phyloP scores from a whole-genome alignment of 2,329 filamentous ascomycete genomes.

The Dactylellina parvicollis region DNA sequence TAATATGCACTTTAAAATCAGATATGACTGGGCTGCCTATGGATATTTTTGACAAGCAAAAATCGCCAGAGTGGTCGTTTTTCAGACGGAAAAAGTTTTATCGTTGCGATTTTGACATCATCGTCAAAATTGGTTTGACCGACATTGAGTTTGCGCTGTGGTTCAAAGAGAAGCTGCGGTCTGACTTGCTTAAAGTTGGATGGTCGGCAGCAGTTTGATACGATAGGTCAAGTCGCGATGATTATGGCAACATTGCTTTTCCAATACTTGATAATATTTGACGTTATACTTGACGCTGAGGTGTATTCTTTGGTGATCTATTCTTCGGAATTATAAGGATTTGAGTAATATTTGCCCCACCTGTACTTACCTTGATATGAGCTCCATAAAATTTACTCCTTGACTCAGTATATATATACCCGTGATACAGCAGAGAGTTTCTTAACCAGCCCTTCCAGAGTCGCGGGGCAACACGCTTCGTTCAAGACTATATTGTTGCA shows the following conservation, averaged over 20 bases:
- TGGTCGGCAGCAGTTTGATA: not conserved
- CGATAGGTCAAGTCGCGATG: too few species aligned
- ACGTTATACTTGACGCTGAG: too few species aligned
- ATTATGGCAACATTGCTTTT: too few species aligned
- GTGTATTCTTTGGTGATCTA: too few species aligned
- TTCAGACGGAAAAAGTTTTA: constrained; percentile 5
- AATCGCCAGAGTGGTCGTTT: not conserved
- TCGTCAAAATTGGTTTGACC: constrained; percentile 1
- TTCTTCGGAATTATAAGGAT: too few species aligned
- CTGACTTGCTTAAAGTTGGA: not conserved
- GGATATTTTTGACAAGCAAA: constrained; percentile 7
- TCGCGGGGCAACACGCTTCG: not conserved
- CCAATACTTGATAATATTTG: too few species aligned
- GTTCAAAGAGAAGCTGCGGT: constrained; percentile 10
- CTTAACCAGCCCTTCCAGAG: not conserved
- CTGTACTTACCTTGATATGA: too few species aligned
- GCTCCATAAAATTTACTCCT: too few species aligned
- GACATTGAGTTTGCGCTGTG: constrained; percentile 14
- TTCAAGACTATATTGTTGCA: not conserved
- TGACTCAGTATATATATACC: too few species aligned
- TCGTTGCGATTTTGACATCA: constrained; percentile 1
- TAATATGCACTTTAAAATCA: not conserved
- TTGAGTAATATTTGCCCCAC: too few species aligned
- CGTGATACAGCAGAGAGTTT: too few species aligned
- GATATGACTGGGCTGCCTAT: constrained; percentile 3